Base-by-base conservation (phyloP, 1,284 basidiomycete genomes). In the Rhodotorula sp. region DNA sequence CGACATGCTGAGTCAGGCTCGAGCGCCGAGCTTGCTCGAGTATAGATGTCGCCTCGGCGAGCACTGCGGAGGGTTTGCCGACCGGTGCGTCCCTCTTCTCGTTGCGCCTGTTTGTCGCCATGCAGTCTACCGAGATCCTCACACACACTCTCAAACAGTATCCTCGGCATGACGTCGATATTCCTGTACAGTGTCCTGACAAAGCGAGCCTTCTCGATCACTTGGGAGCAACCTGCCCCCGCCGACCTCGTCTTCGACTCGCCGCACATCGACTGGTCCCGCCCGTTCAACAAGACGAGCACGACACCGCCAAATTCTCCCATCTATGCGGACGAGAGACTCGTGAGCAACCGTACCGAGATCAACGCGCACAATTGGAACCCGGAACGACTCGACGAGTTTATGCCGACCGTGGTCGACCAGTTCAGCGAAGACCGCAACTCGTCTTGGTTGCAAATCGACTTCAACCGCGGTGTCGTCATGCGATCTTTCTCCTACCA, bases 201-300 rank as follows among this genome's bases (percentile, higher is more conserved):
- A 12, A 61, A 61, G 18, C 73, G 73, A 31, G 73, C 73, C 19
- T 69, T 74, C 54, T 45, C 63, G 1, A 28, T 69, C 26, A 16
- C 48, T 4, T 74, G 73, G 73, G 59, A 74, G 56, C 69, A 70
- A 26, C 73, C 73, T 12, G 59, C 70, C 2, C 70, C 70, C 0
- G 62, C 67, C 60, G 73, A 74, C 38, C 57, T 71, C 54, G 43
- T 74, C 28, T 74, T 71, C 66, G 73, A 74, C 31, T 69, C 67
- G 23, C 73, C 70, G 0, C 16, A 63, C 28, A 67, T 74, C 61
- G 70, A 74, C 60, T 74, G 73, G 73, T 71, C 70, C 23, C 64
- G 62, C 3, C 65, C 67, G 0, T 74, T 62, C 67, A 48, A 50
- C 6, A 23, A 26, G 2, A 23, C 54, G n/a, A 38, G 47, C 1